Base-by-base conservation (phyloP, 441 rosid species). In the Rhodomyrtus psidioides region DNA sequence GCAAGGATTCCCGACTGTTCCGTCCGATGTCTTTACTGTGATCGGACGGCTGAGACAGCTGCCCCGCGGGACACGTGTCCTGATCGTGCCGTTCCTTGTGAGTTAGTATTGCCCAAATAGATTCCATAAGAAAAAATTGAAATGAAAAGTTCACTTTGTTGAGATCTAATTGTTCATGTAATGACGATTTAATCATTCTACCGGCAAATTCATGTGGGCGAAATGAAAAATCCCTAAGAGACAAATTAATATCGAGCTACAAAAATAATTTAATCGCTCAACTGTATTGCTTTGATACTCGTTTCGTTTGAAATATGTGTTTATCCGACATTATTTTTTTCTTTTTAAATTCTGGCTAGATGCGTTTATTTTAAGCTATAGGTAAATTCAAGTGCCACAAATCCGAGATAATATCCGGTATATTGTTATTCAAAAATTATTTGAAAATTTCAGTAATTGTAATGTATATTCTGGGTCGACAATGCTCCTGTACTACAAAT, bases 301-400 rank as follows among this genome's bases (percentile, higher is more conserved):
- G 0, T 34, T 65, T 19, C 3, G 0, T 34, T 65, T 1, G 0
- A 30, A 65, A 6, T 2, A 0, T 2, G 3, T 65, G 46, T 65
- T 60, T 1, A 28, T 60, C 21, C 21, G 7, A 27, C 5, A 53
- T 46, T 3, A 15, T 14, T 27, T 8, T 28, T 28, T 19, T 30
- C 1, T 0, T 30, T 30, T 17, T 17, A 65, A 65, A 5, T 30
- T 65, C 1, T 1, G 46, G 19, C 6, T 34, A 4, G 0, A 17
- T 34, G 9, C 46, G 34, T 19, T 65, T 65, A 30, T 5, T 65
- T 1, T 0, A 34, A 19, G 46, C 4, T 65, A 65, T 9, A 34
- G 0, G 2, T 34, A 0, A 65, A 21, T 19, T 39, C 26, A 14
- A 34, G 3, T 10, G n/a, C 49, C n/a, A 21, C 16, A 5, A 5